These are phyloP conservation scores for Macrocystidia cucumis DNA, from an alignment of 1,284 basidiomycete genomes.

Conservation along the genomic window DNA sequence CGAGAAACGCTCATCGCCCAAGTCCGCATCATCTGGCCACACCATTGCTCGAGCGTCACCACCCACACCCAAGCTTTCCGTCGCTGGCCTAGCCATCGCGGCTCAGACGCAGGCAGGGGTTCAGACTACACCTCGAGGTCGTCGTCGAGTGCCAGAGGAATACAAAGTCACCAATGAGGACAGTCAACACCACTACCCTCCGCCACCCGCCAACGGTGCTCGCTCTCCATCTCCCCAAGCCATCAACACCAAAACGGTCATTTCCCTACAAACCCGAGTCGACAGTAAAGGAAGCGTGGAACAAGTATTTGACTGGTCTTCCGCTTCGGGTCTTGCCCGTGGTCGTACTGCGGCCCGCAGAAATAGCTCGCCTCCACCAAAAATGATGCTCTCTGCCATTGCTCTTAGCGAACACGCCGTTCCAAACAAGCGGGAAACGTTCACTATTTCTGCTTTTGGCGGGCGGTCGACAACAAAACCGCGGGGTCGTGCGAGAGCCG, in stretches of 20 bases:
- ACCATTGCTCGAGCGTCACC: slow-evolving; percentile 43
- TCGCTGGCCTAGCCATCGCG: slow-evolving; percentile 17
- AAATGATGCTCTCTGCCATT: slow-evolving; percentile 23
- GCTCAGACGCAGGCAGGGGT: slow-evolving; percentile 13
- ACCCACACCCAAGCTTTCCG: slow-evolving; percentile 44
- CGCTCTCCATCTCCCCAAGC: slow-evolving; percentile 18
- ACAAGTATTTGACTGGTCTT: slow-evolving; percentile 28
- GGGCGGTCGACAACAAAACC: slow-evolving; percentile 21
- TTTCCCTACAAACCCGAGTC: slow-evolving; percentile 15
- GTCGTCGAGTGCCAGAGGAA: slow-evolving; percentile 31
- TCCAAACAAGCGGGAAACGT: slow-evolving; percentile 14
- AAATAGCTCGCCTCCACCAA: slow-evolving; percentile 44
- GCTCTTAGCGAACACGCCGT: slow-evolving; percentile 16
- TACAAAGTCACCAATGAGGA: no score
- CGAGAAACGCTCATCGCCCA: slow-evolving; percentile 29
- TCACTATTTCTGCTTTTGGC: slow-evolving; percentile 14
- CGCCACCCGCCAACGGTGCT: no score
- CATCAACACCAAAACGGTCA: slow-evolving; percentile 29
- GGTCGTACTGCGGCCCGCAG: slow-evolving; percentile 38
- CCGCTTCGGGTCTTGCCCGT: slow-evolving; percentile 23
- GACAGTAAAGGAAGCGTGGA: slow-evolving; percentile 25
- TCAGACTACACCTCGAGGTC: slow-evolving; percentile 41
- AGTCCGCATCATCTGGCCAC: slow-evolving; percentile 39
- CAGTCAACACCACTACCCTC: slow-evolving; percentile 20
- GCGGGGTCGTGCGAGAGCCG: slow-evolving; percentile 38